A percentile compares a stretch with the other conserved stretches of the same genome.
Conservation (phyloP, 495 filamentous ascomycete genomes). For the Penicillium robsamsonii region DNA sequence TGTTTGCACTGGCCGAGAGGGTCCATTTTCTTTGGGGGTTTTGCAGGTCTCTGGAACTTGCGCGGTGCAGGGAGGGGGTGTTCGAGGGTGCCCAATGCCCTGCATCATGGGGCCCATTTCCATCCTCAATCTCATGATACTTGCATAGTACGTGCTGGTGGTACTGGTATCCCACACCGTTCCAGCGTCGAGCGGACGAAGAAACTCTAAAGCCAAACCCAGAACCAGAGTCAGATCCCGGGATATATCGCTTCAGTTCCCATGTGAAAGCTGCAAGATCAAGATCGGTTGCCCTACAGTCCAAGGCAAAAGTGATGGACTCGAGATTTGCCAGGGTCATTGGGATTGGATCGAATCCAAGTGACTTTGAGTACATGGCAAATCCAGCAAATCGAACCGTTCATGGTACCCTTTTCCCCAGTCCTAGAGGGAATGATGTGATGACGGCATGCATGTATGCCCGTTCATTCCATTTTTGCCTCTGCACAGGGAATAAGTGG, state of each 20-base stretch:
- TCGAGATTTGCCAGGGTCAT: neutral
- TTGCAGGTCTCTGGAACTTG: neutral
- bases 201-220: neutral
- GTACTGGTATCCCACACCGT: neutral
- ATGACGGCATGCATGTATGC: conserved; percentile 6
- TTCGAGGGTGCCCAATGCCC: neutral
- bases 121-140: neutral
- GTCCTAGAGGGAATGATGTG: conserved; percentile 1
- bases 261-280: neutral
- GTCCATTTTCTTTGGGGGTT: conserved; percentile 1
- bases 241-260: neutral
- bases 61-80: neutral
- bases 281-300: neutral
- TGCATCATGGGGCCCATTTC: neutral
- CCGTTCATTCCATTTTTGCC: neutral
- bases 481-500: conserved; percentile 8
- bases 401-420: conserved; percentile 1
- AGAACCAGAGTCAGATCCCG: neutral
- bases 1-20: conserved; percentile 1
- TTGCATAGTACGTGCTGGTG: neutral
- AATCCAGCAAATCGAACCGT: conserved; percentile 3
- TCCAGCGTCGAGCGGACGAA: neutral
- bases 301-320: neutral
- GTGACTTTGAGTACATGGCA: neutral
- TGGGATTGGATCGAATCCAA: neutral